These are phyloP conservation scores for Oryza glumipatula DNA, from an alignment of 176 grass and related monocot species.

Conservation along the genomic window DNA sequence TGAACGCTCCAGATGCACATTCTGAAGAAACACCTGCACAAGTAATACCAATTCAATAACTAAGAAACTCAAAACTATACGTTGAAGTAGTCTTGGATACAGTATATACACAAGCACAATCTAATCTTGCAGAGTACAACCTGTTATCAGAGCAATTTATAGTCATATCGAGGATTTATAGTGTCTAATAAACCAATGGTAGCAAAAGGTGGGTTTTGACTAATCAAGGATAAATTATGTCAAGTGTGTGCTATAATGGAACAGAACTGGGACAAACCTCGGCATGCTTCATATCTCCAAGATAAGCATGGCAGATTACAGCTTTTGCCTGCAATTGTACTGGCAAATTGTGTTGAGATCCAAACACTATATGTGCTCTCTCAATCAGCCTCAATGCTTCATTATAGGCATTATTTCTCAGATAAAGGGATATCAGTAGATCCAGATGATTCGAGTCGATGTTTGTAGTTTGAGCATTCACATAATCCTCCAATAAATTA, in stretches of 20 bases:
- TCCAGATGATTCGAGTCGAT: constrained; percentile 57
- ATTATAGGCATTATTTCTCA: constrained; percentile 63
- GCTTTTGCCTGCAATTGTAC: constrained; percentile 70
- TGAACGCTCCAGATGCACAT: constrained; percentile 52
- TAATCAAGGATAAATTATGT: background rate
- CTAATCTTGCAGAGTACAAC: background rate
- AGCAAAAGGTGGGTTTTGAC: too few species aligned
- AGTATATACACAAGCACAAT: background rate
- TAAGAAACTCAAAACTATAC: background rate
- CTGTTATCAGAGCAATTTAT: background rate
- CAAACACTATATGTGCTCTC: constrained; percentile 38
- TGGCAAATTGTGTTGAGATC: constrained; percentile 50
- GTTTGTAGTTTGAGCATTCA: constrained; percentile 41
- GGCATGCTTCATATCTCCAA: constrained; percentile 79
- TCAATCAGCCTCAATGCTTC: constrained; percentile 73
- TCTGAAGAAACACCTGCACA: constrained; percentile 66
- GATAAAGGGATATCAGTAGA: constrained; percentile 71
- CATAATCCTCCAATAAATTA: constrained; percentile 71
- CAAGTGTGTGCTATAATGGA: constrained; percentile 5
- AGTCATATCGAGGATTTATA: too few species aligned
- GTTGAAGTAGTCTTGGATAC: background rate
- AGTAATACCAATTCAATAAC: background rate
- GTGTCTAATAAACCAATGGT: too few species aligned
- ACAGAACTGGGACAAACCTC: constrained; percentile 59
- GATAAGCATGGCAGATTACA: constrained; percentile 67